phyloP scores from a whole-genome alignment of 306 rosid genomes.

The Vicia villosa region DNA sequence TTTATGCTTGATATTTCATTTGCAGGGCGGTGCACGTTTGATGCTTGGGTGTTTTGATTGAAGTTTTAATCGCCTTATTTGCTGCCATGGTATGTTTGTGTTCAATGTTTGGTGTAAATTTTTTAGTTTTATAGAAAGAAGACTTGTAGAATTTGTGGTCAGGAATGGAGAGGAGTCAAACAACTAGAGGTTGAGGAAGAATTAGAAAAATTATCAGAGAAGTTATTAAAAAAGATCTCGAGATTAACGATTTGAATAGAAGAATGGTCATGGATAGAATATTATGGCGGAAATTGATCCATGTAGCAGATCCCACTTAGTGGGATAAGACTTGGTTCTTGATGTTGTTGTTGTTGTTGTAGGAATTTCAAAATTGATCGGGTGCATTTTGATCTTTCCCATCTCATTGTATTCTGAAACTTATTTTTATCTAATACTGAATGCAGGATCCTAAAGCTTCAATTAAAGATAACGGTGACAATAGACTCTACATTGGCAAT shows the following conservation, averaged over 20 bases:
- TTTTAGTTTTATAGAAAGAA: too few relatives aligned
- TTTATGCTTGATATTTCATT: conserved; percentile 1
- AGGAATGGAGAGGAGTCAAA: too few relatives aligned
- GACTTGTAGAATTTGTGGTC: too few relatives aligned
- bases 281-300: too few relatives aligned
- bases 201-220: too few relatives aligned
- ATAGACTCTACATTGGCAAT: conserved; percentile 80
- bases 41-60: conserved; percentile 27
- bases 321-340: too few relatives aligned
- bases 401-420: conserved; percentile 22
- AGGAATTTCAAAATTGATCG: neutral
- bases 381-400: conserved; percentile 13
- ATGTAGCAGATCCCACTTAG: too few relatives aligned
- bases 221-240: too few relatives aligned
- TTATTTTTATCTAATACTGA: conserved; percentile 22
- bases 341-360: too few relatives aligned
- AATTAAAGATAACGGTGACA: conserved; percentile 68
- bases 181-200: too few relatives aligned
- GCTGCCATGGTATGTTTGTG: conserved; percentile 48
- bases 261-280: too few relatives aligned
- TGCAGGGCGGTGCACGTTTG: conserved; percentile 36
- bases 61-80: conserved; percentile 8
- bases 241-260: too few relatives aligned
- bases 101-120: neutral
- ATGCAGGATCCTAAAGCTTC: conserved; percentile 67